Evolutionary conservation across 1,284 basidiomycete species (phyloP).

Genomic region (Cystobasidiaceae sp.): DNA sequence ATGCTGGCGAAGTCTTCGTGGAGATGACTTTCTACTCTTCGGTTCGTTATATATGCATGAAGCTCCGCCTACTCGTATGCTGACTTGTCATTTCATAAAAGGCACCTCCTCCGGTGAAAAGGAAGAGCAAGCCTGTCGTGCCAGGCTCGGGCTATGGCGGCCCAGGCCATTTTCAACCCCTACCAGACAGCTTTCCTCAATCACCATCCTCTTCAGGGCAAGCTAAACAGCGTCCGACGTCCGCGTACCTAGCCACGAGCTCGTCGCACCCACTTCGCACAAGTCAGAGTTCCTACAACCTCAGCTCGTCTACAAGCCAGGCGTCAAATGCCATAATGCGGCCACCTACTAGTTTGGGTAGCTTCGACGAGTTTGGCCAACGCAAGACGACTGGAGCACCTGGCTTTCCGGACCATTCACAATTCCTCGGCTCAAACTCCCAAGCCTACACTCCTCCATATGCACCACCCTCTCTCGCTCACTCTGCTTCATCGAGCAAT

Average conservation of each 20-base stretch:
- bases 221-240: neutral
- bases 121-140: slow-evolving; percentile 19
- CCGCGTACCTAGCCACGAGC: neutral
- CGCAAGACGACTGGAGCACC: neutral
- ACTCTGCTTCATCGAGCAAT: neutral
- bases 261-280: slow-evolving; percentile 1
- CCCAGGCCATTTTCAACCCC: slow-evolving; percentile 28
- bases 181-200: slow-evolving; percentile 19
- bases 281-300: slow-evolving; percentile 9
- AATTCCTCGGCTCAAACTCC: neutral
- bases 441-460: slow-evolving; percentile 19
- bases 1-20: slow-evolving; percentile 86
- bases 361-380: slow-evolving; percentile 15
- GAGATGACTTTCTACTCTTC: slow-evolving; percentile 95
- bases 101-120: slow-evolving; percentile 18
- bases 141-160: slow-evolving; percentile 21
- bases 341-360: neutral
- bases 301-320: slow-evolving; percentile 6
- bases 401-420: slow-evolving; percentile 6
- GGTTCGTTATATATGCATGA: slow-evolving; percentile 54
- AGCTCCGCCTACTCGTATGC: neutral
- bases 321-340: no score
- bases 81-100: neutral
- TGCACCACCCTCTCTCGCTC: slow-evolving; percentile 8
- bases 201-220: neutral